Percentiles rank a stretch among this genome's conserved stretches.
Evolutionary conservation across 257 asterid species (phyloP).

Genomic region (Solanum virginianum): DNA sequence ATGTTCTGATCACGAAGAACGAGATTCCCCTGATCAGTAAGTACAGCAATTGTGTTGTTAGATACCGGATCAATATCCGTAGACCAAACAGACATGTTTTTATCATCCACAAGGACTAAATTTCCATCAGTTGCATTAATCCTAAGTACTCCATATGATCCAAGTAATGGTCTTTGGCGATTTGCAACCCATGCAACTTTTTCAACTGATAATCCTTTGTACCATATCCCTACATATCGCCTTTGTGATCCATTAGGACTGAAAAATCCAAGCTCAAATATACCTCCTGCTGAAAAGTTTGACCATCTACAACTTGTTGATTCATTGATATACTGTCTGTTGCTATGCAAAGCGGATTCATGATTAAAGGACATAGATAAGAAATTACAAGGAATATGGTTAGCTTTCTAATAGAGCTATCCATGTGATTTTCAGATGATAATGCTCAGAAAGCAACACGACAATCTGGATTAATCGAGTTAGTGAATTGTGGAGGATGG

Average conservation of each 20-base stretch:
- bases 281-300: conserved; percentile 2
- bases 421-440: background rate
- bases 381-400: background rate
- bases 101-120: background rate
- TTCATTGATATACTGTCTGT: background rate
- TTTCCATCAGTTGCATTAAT: conserved; percentile 2
- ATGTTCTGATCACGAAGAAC: background rate
- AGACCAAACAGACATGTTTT: background rate
- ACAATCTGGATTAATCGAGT: background rate
- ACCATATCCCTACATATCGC: conserved; percentile 1
- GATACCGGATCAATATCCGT: background rate
- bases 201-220: background rate
- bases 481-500: background rate
- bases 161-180: background rate
- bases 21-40: background rate
- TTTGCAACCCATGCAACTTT: conserved; percentile 7
- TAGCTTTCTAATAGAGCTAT: background rate
- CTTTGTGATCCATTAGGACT: background rate
- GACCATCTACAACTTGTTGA: background rate
- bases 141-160: background rate
- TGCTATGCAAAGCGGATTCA: background rate
- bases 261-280: conserved; percentile 2
- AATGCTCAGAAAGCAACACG: background rate
- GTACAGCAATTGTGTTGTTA: background rate
- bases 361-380: background rate